A percentile compares a stretch with the other conserved stretches of the same genome.
phyloP scores from a whole-genome alignment of 257 asterid species.

The Solanum lignicaule region DNA sequence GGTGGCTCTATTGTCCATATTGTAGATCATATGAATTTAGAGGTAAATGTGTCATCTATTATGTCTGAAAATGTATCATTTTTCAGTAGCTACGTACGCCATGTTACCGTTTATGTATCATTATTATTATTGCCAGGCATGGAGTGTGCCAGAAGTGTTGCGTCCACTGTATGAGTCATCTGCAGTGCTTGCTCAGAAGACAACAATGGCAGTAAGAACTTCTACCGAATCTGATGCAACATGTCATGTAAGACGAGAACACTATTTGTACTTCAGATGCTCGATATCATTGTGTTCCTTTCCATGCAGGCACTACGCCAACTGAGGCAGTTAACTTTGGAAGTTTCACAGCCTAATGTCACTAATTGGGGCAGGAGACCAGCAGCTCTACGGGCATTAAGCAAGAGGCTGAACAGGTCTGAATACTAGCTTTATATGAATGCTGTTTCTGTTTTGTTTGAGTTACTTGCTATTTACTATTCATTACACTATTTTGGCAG shows the following conservation, averaged over 20 bases:
- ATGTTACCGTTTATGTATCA: neutral
- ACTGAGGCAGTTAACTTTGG: slow-evolving; percentile 69
- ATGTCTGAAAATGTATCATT: neutral
- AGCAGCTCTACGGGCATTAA: slow-evolving; percentile 75
- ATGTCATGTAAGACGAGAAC: neutral
- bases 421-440: neutral
- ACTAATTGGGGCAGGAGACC: slow-evolving; percentile 88
- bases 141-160: slow-evolving; percentile 86
- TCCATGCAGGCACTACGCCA: slow-evolving; percentile 73
- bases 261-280: neutral
- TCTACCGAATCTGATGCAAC: neutral
- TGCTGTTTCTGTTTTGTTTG: neutral
- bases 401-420: slow-evolving; percentile 76
- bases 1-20: slow-evolving; percentile 85
- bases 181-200: slow-evolving; percentile 64
- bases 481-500: slow-evolving; percentile 18
- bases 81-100: neutral
- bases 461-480: neutral
- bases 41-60: slow-evolving; percentile 27
- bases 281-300: neutral
- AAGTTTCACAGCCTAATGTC: slow-evolving; percentile 52
- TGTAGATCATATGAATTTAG: slow-evolving; percentile 77
- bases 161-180: slow-evolving; percentile 86
- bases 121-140: slow-evolving; percentile 28
- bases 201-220: slow-evolving; percentile 62